A percentile compares a stretch with the other conserved stretches of the same genome.
Evolutionary conservation across 331 rosid genomes (phyloP).

Genomic region (Arachis monticola): DNA sequence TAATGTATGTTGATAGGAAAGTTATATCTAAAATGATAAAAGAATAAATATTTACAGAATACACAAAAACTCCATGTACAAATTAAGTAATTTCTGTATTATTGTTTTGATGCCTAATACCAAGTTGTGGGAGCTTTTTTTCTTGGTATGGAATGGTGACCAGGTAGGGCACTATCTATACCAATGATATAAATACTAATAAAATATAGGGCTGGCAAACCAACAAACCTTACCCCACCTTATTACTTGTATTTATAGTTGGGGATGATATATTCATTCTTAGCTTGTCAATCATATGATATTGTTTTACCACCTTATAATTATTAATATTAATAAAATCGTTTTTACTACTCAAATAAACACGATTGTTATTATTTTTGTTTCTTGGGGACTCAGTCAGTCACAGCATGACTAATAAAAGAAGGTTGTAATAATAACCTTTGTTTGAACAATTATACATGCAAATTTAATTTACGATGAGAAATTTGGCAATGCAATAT

Average conservation of each 20-base stretch:
- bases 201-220: slow-evolving; percentile 39
- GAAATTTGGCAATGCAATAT: slow-evolving; percentile 10
- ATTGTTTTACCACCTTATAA: not conserved
- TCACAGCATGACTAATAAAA: slow-evolving; percentile 28
- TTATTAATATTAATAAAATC: not conserved
- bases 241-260: slow-evolving; percentile 32
- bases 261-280: slow-evolving; percentile 9
- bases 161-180: slow-evolving; percentile 60
- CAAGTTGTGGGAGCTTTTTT: slow-evolving; percentile 52
- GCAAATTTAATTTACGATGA: too few species aligned
- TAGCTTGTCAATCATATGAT: slow-evolving; percentile 13
- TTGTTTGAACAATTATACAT: slow-evolving; percentile 5
- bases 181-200: not conserved
- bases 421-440: slow-evolving; percentile 32
- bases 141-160: slow-evolving; percentile 69
- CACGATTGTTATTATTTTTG: not conserved
- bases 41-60: too few species aligned
- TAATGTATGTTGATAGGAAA: too few species aligned
- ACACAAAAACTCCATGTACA: too few species aligned
- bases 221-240: slow-evolving; percentile 40
- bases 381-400: slow-evolving; percentile 33
- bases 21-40: too few species aligned
- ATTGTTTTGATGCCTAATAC: slow-evolving; percentile 31
- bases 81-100: too few species aligned
- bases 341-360: too few species aligned